Conservation (phyloP, 2,329 filamentous ascomycete genomes). For the Nothophaeocryptopus gaeumannii region DNA sequence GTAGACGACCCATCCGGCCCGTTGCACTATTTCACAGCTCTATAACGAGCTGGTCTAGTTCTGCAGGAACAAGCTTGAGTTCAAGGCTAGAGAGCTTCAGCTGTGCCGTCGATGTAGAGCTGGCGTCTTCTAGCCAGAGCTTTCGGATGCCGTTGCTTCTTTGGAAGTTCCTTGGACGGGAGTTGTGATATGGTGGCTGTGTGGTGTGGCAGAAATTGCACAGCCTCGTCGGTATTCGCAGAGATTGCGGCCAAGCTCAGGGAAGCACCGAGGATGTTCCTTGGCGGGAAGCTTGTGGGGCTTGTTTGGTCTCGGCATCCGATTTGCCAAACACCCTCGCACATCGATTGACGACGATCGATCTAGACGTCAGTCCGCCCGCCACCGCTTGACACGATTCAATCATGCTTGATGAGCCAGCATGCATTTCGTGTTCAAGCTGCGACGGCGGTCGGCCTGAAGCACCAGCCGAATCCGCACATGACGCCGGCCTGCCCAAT, state of each 20-base stretch:
- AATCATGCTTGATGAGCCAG: neutral
- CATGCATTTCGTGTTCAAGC: neutral
- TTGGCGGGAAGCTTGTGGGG: conserved; percentile 4
- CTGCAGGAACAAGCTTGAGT: conserved; percentile 7
- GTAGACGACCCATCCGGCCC: conserved; percentile 39
- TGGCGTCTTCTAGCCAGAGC: no score
- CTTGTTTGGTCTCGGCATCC: conserved; percentile 6
- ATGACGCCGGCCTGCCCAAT: conserved; percentile 10
- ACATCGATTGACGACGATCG: neutral
- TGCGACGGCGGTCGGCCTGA: conserved; percentile 5
- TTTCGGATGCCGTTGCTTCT: no score
- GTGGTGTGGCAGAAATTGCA: no score
- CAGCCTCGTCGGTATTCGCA: neutral
- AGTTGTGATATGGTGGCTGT: no score
- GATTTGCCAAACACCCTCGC: neutral
- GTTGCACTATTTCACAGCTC: neutral
- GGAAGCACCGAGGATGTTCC: conserved; percentile 3
- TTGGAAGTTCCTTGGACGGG: no score
- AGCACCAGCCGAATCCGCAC: neutral
- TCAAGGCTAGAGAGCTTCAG: neutral
- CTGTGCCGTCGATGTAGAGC: neutral
- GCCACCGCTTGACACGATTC: neutral
- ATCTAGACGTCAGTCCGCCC: conserved; percentile 4
- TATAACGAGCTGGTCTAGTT: neutral
- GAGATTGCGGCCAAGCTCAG: neutral